Base-by-base conservation (phyloP, 2,329 filamentous ascomycete genomes). In the Colletotrichum orchidophilum region DNA sequence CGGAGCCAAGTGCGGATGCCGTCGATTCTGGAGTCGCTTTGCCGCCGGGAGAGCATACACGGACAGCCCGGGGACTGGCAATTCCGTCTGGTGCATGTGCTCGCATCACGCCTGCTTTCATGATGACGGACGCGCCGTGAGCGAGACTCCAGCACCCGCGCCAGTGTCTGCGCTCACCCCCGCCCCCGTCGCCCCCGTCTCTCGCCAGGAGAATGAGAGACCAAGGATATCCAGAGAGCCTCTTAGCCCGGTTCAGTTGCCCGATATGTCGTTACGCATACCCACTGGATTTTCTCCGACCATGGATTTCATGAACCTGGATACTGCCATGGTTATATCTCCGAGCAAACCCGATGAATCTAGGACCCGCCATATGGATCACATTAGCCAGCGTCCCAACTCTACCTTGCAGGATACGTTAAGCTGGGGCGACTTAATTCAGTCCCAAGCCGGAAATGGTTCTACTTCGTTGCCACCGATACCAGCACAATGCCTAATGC, bases 101-200 rank as follows among this genome's bases (percentile, higher is more conserved):
- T 87, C 86, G 63, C 88, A 91, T 74, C 88, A 91, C 78, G 88
- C 88, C 63, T 91, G 88, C 77, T 91, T 84, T 72, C 88, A 91
- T 72, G 88, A 90, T 77, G 83, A 89, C 74, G 79, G 77, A 42
- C 76, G 31, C 79, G 78, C 66, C 72, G 78, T 57, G 68, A 70
- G 73, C 60, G 79, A 81, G 68, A 63, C 71, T 1, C 74, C 76
- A 3, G 71, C 70, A 42, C 66, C 73, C 29, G 61, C 49, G 29
- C 21, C 73, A 9, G 46, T 62, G 53, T 35, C 53, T 39, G 42
- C 59, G 12, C 55, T 50, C 24, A 21, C 52, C 11, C 65, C 63
- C 31, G 52, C 42, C 24, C 63, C 74, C 26, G 46, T 77, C 54
- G 72, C 78, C 49, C 73, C 78, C 63, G 74, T 78, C 26, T 68